Conservation (phyloP, 768 basidiomycete genomes). For the Boletus huronensis region DNA sequence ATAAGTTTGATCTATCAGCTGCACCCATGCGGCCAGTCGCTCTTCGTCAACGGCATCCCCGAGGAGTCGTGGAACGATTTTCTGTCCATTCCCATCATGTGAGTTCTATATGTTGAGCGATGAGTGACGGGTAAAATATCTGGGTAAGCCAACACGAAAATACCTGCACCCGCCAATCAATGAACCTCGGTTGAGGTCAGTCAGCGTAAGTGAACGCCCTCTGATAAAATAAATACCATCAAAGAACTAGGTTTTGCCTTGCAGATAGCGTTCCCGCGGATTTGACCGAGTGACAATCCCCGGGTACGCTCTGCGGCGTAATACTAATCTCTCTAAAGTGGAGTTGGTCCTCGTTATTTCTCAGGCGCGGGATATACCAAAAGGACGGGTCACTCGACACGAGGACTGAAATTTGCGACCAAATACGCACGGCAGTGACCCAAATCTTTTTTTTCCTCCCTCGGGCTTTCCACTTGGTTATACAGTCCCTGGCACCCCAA, state of each 20-base stretch:
- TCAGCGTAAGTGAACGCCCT: background rate
- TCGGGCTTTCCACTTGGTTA: conserved; percentile 4
- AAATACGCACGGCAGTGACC: conserved; percentile 12
- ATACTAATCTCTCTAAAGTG: conserved; percentile 6
- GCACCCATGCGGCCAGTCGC: conserved; percentile 4
- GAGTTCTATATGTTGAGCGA: background rate
- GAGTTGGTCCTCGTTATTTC: conserved; percentile 7
- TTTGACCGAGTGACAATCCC: conserved; percentile 9
- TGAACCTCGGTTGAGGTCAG: conserved; percentile 3
- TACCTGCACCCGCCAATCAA: conserved; percentile 7
- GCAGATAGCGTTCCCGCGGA: conserved; percentile 22
- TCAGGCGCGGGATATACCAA: conserved; percentile 3
- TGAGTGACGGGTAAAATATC: background rate
- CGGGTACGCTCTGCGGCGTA: conserved; percentile 3
- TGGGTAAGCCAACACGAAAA: conserved; percentile 1
- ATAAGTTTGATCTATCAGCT: conserved; percentile 6
- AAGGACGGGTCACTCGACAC: background rate
- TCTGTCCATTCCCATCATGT: conserved; percentile 3
- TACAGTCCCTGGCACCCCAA: conserved; percentile 10
- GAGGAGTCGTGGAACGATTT: conserved; percentile 16
- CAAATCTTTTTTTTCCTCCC: background rate
- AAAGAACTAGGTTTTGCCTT: conserved; percentile 4
- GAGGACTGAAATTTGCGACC: background rate
- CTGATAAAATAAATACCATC: conserved; percentile 4
- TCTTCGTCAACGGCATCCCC: conserved; percentile 13